phyloP scores from a whole-genome alignment of 1,284 basidiomycete genomes.

The Xerocomus alliaceus region DNA sequence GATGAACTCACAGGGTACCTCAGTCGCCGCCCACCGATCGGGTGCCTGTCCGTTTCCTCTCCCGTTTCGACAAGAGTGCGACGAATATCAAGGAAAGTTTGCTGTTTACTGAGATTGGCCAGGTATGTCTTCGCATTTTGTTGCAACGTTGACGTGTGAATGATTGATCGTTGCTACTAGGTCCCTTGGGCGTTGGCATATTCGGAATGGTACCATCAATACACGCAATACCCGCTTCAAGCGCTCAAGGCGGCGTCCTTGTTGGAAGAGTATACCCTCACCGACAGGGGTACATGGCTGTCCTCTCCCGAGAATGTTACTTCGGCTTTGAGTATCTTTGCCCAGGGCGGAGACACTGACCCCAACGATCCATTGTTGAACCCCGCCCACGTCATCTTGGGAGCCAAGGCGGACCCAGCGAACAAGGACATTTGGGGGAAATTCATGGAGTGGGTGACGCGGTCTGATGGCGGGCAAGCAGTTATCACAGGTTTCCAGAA shows the following conservation, averaged over 20 bases:
- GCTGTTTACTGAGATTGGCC: constrained; percentile 55
- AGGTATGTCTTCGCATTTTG: constrained; percentile 38
- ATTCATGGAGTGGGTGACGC: constrained; percentile 53
- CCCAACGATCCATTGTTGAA: constrained; percentile 50
- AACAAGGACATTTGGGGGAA: constrained; percentile 35
- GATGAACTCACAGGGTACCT: background rate
- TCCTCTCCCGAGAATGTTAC: constrained; percentile 45
- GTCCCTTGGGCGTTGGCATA: constrained; percentile 58
- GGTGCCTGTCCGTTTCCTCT: constrained; percentile 54
- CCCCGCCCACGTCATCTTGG: constrained; percentile 50
- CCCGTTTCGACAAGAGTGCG: constrained; percentile 60
- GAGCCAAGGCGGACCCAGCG: constrained; percentile 28
- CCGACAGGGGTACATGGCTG: constrained; percentile 54
- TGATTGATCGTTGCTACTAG: constrained; percentile 32
- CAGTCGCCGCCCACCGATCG: constrained; percentile 32
- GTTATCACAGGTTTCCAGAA: constrained; percentile 48
- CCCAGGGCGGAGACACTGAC: constrained; percentile 45
- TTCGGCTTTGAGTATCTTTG: constrained; percentile 44
- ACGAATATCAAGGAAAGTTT: constrained; percentile 61
- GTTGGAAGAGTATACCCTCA: constrained; percentile 57
- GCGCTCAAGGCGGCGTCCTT: constrained; percentile 52
- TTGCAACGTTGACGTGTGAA: background rate
- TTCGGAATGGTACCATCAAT: constrained; percentile 63
- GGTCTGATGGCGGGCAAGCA: constrained; percentile 48
- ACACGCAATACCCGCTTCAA: constrained; percentile 54